Conservation (phyloP, 1,139 yeast species). For the Lodderomyces parapsilosis region DNA sequence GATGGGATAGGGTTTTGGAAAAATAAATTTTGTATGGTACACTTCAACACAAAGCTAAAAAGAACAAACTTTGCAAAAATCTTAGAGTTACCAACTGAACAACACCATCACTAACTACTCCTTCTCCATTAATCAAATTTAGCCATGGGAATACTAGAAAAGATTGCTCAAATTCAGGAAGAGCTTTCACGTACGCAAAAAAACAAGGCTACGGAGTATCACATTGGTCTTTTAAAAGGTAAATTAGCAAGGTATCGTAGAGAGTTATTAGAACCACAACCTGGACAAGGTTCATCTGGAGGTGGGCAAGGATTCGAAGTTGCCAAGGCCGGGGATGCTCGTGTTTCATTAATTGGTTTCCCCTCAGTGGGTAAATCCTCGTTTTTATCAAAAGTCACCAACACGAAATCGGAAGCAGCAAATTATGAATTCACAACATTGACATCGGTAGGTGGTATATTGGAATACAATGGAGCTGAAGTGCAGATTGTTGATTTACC, state of each 20-base stretch:
- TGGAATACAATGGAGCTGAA: constrained; percentile 94
- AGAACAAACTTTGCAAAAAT: not conserved
- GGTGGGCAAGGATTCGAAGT: constrained; percentile 94
- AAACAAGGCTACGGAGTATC: constrained; percentile 97
- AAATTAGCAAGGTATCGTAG: constrained; percentile 92
- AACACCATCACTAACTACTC: not conserved
- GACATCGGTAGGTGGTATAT: constrained; percentile 94
- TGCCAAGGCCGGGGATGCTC: constrained; percentile 92
- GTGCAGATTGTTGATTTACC: constrained; percentile 96
- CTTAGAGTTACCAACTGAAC: not conserved
- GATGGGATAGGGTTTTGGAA: not conserved
- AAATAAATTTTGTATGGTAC: no score
- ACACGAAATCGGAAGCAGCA: constrained; percentile 93
- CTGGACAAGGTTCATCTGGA: constrained; percentile 64
- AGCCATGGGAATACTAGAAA: constrained; percentile 51
- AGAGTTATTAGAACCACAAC: constrained; percentile 87
- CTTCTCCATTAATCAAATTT: not conserved
- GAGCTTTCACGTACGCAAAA: constrained; percentile 95
- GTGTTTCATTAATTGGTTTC: constrained; percentile 93
- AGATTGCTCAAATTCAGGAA: constrained; percentile 86
- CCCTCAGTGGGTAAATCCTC: constrained; percentile 98
- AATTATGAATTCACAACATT: constrained; percentile 93
- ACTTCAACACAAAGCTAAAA: no score
- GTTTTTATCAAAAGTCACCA: constrained; percentile 79
- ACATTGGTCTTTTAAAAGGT: constrained; percentile 89